phyloP scores from a whole-genome alignment of 2,329 filamentous ascomycete genomes.

The Fusarium verrucosum region DNA sequence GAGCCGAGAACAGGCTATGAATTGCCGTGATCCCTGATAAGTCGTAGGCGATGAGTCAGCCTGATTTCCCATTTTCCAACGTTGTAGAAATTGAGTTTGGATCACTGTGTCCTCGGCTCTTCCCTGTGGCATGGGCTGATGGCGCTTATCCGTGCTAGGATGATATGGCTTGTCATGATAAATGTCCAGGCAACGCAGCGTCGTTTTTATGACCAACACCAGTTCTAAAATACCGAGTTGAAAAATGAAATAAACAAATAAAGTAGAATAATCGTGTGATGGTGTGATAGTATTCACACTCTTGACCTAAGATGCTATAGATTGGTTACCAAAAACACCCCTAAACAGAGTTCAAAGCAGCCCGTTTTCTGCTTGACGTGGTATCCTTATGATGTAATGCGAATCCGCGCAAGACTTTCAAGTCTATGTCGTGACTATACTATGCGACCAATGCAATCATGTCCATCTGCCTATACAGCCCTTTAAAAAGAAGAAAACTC shows the following conservation, averaged over 20 bases:
- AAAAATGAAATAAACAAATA: neutral
- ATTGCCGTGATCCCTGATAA: neutral
- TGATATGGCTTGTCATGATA: conserved; percentile 8
- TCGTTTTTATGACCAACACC: neutral
- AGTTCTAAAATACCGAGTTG: neutral
- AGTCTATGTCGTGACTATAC: conserved; percentile 21
- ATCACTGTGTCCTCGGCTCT: neutral
- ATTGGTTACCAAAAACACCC: neutral
- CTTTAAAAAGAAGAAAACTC: conserved; percentile 12
- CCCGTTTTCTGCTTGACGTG: conserved; percentile 27
- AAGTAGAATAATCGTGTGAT: neutral
- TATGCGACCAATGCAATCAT: conserved; percentile 29
- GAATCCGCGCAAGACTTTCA: conserved; percentile 26
- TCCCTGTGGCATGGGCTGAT: neutral
- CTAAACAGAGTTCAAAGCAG: neutral
- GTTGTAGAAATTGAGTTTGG: neutral
- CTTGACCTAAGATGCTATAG: neutral
- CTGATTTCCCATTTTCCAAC: neutral
- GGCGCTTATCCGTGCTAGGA: neutral
- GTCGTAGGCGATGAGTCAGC: neutral
- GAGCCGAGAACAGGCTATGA: conserved; percentile 29
- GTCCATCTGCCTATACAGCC: conserved; percentile 22
- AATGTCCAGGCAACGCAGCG: neutral
- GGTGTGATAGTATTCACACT: neutral
- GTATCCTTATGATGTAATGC: conserved; percentile 39